Percentiles rank a stretch among this genome's conserved stretches.
Conservation (phyloP, 345 rosid genomes). For the Raphanus raphanistrum region DNA sequence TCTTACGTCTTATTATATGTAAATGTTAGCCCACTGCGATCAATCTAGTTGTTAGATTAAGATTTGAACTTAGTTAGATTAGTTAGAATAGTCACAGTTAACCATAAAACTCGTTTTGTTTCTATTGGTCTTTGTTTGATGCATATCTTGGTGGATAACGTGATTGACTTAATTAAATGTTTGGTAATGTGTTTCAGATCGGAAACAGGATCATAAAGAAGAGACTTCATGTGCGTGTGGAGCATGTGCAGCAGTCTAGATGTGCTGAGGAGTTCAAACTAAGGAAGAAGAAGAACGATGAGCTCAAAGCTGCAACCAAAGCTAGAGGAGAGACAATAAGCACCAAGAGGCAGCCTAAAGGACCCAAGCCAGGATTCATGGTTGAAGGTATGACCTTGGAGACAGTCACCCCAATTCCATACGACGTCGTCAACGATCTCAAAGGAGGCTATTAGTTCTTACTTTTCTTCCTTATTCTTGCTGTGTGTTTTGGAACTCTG, state of each 20-base stretch:
- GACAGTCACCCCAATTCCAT: neutral
- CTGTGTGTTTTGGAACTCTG: neutral
- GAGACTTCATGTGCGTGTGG: neutral
- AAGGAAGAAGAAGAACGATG: neutral
- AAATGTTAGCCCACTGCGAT: neutral
- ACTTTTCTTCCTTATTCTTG: neutral
- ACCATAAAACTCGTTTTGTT: neutral
- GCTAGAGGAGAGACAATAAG: neutral
- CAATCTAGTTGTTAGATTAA: neutral
- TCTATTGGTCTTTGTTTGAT: neutral
- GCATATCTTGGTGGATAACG: neutral
- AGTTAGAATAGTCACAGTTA: neutral
- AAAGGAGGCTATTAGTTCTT: neutral
- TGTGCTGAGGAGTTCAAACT: neutral
- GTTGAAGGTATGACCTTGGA: neutral
- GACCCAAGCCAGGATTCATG: neutral
- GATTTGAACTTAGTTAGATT: neutral
- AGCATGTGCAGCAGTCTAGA: neutral
- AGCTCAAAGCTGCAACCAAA: neutral
- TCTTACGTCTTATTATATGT: neutral
- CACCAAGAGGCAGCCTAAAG: conserved; percentile 1
- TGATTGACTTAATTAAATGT: neutral
- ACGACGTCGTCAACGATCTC: neutral
- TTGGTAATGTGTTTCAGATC: conserved; percentile 28
- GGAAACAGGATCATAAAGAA: neutral